These are phyloP conservation scores for Trametes cubensis DNA, from an alignment of 768 basidiomycete species.

Conservation along the genomic window DNA sequence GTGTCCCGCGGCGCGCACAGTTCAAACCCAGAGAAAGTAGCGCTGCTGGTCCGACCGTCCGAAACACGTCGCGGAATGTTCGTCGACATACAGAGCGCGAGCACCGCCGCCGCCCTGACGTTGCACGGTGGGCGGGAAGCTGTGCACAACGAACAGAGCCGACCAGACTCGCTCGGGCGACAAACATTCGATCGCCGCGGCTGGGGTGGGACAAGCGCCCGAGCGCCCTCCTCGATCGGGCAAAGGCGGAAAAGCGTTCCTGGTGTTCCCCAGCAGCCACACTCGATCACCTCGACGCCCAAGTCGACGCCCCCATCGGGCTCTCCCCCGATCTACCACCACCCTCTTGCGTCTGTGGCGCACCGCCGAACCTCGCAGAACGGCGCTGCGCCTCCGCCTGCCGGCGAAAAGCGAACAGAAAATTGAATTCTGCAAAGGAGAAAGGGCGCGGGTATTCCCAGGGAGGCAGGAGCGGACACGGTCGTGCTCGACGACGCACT, in stretches of 20 bases:
- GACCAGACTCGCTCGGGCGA: background rate
- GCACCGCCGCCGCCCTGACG: slow-evolving; percentile 4
- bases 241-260: background rate
- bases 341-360: slow-evolving; percentile 7
- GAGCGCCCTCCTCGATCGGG: background rate
- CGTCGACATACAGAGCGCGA: background rate
- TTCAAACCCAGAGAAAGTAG: too few species aligned
- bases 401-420: background rate
- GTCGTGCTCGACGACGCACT: background rate
- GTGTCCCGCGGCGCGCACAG: too few species aligned
- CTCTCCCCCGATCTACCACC: background rate
- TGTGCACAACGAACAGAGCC: background rate
- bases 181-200: slow-evolving; percentile 2
- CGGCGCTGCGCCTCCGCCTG: background rate
- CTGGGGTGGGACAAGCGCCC: background rate
- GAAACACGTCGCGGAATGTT: background rate
- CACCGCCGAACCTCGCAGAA: background rate
- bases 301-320: slow-evolving; percentile 2
- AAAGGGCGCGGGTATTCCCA: slow-evolving; percentile 2
- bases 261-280: background rate
- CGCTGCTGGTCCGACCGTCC: too few species aligned
- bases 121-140: background rate
- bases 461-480: background rate
- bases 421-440: background rate
- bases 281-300: slow-evolving; percentile 1